A percentile compares a stretch with the other conserved stretches of the same genome.
Evolutionary conservation across 306 rosid species (phyloP).

Genomic region (Vicia sativa): DNA sequence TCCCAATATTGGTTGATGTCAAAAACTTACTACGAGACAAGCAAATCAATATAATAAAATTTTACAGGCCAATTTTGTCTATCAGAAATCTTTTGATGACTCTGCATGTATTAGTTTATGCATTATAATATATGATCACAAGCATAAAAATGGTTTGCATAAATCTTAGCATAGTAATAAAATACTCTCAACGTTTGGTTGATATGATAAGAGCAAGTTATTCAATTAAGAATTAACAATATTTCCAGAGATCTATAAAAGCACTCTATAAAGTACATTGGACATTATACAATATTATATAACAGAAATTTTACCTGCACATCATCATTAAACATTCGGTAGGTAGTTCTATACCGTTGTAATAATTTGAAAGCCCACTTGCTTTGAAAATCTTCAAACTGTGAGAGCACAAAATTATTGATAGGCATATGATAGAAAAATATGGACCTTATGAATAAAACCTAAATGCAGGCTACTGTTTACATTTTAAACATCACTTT

Average conservation of each 20-base stretch:
- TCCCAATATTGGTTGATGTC: background rate
- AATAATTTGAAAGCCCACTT: constrained; percentile 98
- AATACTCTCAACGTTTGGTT: background rate
- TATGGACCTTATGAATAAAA: constrained; percentile 4
- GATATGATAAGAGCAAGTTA: constrained; percentile 2
- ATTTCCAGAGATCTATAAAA: background rate
- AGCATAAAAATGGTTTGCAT: background rate
- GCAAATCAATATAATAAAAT: background rate
- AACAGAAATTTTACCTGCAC: constrained; percentile 73
- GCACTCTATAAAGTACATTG: constrained; percentile 18
- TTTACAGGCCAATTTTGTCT: background rate
- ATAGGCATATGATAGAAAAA: constrained; percentile 2
- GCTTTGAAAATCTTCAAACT: constrained; percentile 99
- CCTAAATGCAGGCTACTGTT: constrained; percentile 5
- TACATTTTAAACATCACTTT: constrained; percentile 16
- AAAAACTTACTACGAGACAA: background rate
- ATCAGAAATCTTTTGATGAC: background rate
- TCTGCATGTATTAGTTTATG: background rate
- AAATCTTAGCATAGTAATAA: background rate
- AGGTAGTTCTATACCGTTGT: constrained; percentile 86
- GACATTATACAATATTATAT: background rate
- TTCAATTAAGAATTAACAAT: constrained; percentile 28
- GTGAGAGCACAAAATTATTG: constrained; percentile 35
- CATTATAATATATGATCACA: background rate
- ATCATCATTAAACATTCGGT: constrained; percentile 98